Percentiles rank a stretch among this genome's conserved stretches.
phyloP scores from a whole-genome alignment of 2,329 filamentous ascomycete species.

The Raffaelea deltoideospora region DNA sequence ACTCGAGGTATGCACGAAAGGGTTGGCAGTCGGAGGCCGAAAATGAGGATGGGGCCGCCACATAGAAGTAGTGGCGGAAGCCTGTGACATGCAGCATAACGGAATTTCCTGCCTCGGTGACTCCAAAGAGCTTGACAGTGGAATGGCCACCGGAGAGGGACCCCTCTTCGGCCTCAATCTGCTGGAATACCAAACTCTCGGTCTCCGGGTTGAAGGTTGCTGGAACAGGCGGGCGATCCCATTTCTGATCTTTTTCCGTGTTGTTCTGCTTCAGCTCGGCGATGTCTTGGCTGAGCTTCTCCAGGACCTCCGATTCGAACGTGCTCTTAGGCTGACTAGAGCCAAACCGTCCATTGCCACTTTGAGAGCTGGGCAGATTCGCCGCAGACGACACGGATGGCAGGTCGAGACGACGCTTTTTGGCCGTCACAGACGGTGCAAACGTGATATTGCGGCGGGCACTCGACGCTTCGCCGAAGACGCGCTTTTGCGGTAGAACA shows the following conservation, averaged over 20 bases:
- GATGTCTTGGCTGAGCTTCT: slow-evolving; percentile 92
- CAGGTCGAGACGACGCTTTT: slow-evolving; percentile 71
- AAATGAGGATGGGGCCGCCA: slow-evolving; percentile 76
- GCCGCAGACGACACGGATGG: slow-evolving; percentile 38
- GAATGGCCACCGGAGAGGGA: slow-evolving; percentile 59
- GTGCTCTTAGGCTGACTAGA: slow-evolving; percentile 74
- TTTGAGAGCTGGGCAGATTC: slow-evolving; percentile 48
- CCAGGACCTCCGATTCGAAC: slow-evolving; percentile 86
- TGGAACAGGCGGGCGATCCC: slow-evolving; percentile 48
- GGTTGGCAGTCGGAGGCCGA: slow-evolving; percentile 59
- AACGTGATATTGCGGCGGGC: slow-evolving; percentile 44
- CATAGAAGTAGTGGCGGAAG: slow-evolving; percentile 92
- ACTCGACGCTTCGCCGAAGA: slow-evolving; percentile 52
- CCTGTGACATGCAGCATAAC: slow-evolving; percentile 89
- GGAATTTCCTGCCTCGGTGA: slow-evolving; percentile 72
- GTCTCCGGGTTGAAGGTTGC: slow-evolving; percentile 37
- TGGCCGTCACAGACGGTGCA: slow-evolving; percentile 42
- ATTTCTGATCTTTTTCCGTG: slow-evolving; percentile 84
- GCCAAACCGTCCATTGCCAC: slow-evolving; percentile 45
- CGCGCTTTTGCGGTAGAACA: slow-evolving; percentile 54
- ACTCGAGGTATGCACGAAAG: slow-evolving; percentile 70
- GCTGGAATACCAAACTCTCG: slow-evolving; percentile 75
- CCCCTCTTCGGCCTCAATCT: slow-evolving; percentile 90
- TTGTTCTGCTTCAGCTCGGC: slow-evolving; percentile 72
- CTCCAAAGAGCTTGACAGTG: slow-evolving; percentile 83